Evolutionary conservation across 2,329 filamentous ascomycete genomes (phyloP), one percentile per base, ranked within the genome.

Genomic region (Chaetothyriales sp.): DNA sequence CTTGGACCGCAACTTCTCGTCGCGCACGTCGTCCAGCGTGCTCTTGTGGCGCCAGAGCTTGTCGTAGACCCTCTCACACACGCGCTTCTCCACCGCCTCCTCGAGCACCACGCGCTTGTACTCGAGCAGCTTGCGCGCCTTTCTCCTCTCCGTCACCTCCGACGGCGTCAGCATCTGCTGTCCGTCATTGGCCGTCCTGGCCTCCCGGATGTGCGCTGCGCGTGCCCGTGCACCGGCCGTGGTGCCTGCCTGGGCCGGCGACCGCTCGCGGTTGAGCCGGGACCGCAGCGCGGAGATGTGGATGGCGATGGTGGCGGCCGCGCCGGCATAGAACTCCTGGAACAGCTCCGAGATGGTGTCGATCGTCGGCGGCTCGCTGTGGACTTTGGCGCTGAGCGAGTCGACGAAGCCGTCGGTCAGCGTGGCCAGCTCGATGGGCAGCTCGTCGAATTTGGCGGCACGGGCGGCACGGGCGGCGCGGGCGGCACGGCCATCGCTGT

Each of bases 341-440:
- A 97, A 97, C 50, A 92, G 76, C n/a, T 80, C 77, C 7, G 89
- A 85, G 15, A 97, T 76, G 56, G 79, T 83, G 47, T 94, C 88
- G 63, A 94, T 85, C 46, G 80, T 86, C 0, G 92, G 83, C 4
- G 92, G 92, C 4, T 81, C 82, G 2, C 86, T 80, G 63, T 95
- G 86, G 29, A 94, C 83, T 73, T 86, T 95, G 61, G 87, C 87
- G 47, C 82, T 85, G 22, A 98, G 73, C 5, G 88, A 90, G 56
- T 95, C 88, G 63, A 97, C 83, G 65, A 98, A 98, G 64, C 88
- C 86, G 68, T 97, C 90, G 18, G 85, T 88, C 64, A 95, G 72
- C 67, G 87, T 92, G 53, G 92, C 78, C 54, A 98, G 79, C 75
- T 98, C 92, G 62, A 95, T 92, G 13, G 92, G 92, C 44, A 98